Evolutionary conservation across 2,329 filamentous ascomycete genomes (phyloP).

Genomic region (Trematosphaeria pertusa): DNA sequence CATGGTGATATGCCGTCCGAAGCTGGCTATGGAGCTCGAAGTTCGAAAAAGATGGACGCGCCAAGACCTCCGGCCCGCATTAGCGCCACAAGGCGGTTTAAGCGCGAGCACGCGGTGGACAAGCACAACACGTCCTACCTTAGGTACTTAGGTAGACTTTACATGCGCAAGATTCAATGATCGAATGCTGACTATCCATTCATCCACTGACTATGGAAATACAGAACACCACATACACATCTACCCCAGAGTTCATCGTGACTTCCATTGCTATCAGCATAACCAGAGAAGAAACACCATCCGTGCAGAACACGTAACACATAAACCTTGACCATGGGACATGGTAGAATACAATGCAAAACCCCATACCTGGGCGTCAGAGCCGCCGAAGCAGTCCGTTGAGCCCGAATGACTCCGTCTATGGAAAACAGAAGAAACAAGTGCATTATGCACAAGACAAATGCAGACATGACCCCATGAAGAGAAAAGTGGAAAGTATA

Average conservation of each 20-base stretch:
- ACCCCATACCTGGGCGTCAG: not conserved
- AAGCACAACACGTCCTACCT: too few species aligned
- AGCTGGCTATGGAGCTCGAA: slow-evolving; percentile 19
- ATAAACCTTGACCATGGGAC: too few species aligned
- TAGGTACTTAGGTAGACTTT: slow-evolving; percentile 1
- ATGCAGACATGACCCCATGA: not conserved
- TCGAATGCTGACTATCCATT: not conserved
- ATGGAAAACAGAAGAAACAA: not conserved
- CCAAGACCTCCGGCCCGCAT: slow-evolving; percentile 28
- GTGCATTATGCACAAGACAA: not conserved
- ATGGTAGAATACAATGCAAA: slow-evolving; percentile 16
- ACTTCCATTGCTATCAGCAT: too few species aligned
- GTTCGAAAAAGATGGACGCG: slow-evolving; percentile 27
- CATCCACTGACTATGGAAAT: not conserved
- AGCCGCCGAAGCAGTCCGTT: slow-evolving; percentile 1
- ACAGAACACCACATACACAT: not conserved
- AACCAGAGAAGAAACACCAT: too few species aligned
- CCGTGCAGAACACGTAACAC: too few species aligned
- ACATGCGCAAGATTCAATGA: not conserved
- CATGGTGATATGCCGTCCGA: slow-evolving; percentile 49
- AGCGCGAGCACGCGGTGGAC: too few species aligned
- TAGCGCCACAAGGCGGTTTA: slow-evolving; percentile 19
- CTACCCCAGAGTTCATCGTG: too few species aligned
- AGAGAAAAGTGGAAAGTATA: not conserved
- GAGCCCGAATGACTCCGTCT: not conserved